Evolutionary conservation across 2,329 filamentous ascomycete genomes (phyloP), one percentile per base, ranked within the genome.

Genomic region (Microthyrium microscopicum): DNA sequence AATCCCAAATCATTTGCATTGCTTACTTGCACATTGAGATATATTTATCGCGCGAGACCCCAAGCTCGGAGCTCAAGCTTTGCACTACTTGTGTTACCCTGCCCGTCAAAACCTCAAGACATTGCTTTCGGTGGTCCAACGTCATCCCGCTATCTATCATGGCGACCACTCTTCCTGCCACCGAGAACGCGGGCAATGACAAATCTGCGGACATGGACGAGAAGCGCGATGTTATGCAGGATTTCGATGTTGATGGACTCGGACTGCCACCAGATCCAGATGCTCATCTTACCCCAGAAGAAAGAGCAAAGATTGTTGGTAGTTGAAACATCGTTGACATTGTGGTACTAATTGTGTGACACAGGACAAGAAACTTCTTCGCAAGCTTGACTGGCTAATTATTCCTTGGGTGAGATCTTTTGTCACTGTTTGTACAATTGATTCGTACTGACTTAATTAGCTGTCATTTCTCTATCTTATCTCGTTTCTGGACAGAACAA

Each of bases 391-490:
- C 45, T 43, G 65, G 16, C 60, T 60, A 34, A 56, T 77, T 2
- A 73, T 77, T 27, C 73, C 72, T 24, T 76, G 70, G 62, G 47
- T 54, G 15, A 21, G 9, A 5, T 4, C 5, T 26, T 20, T 29
- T 5, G 12, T 17, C 17, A 6, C 15, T 16, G 13, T 8, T 27
- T 25, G 5, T 19, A 15, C 16, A 15, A 18, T 4, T 20, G n/a
- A n/a, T n/a, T n/a, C n/a, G 22, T 16, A 8, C 18, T 17, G 9
- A 20, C 29, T 12, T 5, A 5, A 15, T 12, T 33, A 62, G 66
- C 67, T 82, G 9, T 76, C 71, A 37, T 59, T 82, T 30, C 62
- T 84, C 21, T 84, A 84, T 45, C 62, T 85, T 2, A 64, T 82
- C 33, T 77, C 74, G 39, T 84, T 83, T 50, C 64, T 84, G 13